Percentiles rank a stretch among this genome's conserved stretches.
These are phyloP conservation scores for Neonectria magnoliae DNA, from an alignment of 2,329 filamentous ascomycete genomes.

Conservation along the genomic window DNA sequence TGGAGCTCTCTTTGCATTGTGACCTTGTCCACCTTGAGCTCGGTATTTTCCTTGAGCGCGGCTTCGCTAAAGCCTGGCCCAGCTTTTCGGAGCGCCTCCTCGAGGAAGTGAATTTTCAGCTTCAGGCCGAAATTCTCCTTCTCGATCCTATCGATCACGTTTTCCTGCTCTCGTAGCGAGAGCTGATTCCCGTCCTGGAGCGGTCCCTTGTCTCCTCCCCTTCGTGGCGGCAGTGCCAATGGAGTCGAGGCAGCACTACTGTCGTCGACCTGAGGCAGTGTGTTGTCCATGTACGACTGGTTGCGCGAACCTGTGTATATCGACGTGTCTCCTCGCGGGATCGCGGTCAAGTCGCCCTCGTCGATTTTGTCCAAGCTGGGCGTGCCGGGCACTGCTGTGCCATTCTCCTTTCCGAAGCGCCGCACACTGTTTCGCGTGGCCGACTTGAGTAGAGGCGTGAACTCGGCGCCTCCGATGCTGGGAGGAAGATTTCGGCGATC, in stretches of 20 bases:
- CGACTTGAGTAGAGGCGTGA: constrained; percentile 91
- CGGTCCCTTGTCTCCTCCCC: constrained; percentile 71
- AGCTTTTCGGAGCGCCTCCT: constrained; percentile 87
- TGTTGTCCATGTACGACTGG: constrained; percentile 73
- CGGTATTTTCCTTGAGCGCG: constrained; percentile 93
- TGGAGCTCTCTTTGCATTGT: constrained; percentile 89
- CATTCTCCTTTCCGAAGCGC: constrained; percentile 71
- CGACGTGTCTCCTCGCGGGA: constrained; percentile 79
- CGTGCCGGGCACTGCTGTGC: constrained; percentile 68
- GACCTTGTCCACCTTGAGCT: constrained; percentile 91
- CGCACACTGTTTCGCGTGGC: constrained; percentile 77
- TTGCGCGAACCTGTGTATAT: constrained; percentile 73
- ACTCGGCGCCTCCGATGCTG: constrained; percentile 77
- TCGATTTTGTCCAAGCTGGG: constrained; percentile 74
- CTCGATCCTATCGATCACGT: constrained; percentile 93
- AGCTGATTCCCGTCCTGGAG: constrained; percentile 89
- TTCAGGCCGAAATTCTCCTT: constrained; percentile 99
- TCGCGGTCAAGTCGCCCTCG: constrained; percentile 77
- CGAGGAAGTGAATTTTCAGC: constrained; percentile 95
- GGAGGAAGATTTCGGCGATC: constrained; percentile 77
- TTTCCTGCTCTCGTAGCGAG: constrained; percentile 93
- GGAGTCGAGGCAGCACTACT: constrained; percentile 89
- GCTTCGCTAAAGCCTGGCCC: constrained; percentile 91
- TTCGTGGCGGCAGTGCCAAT: constrained; percentile 73
- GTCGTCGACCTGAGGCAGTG: constrained; percentile 78